Evolutionary conservation across 2,329 filamentous ascomycete genomes (phyloP).

Genomic region (Sclerotinia subarctica): DNA sequence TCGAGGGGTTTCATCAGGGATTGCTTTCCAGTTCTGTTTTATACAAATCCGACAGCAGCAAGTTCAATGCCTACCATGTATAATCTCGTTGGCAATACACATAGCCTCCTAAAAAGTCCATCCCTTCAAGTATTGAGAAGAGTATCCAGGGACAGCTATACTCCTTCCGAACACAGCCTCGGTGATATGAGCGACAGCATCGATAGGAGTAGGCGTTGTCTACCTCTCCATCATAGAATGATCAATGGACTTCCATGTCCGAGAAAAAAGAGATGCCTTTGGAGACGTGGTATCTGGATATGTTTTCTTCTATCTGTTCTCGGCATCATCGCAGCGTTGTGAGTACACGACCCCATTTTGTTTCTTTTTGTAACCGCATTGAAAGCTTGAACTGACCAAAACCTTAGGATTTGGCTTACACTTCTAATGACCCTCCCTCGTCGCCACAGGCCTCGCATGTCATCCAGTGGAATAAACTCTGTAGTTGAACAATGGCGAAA

Average conservation of each 20-base stretch:
- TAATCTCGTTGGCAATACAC: not conserved
- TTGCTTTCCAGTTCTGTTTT: not conserved
- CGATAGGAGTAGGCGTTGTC: not conserved
- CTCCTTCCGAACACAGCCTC: not conserved
- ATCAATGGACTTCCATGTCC: not conserved
- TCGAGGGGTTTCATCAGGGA: too few species aligned
- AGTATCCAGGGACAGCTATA: not conserved
- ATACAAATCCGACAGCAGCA: not conserved
- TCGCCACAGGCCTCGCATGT: not conserved
- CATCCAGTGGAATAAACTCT: not conserved
- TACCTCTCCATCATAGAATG: not conserved
- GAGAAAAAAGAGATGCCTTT: not conserved
- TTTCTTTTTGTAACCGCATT: not conserved
- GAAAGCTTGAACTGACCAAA: not conserved
- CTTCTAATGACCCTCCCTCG: not conserved
- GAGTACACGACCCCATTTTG: not conserved
- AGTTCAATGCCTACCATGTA: not conserved
- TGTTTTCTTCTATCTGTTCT: not conserved
- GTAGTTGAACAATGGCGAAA: not conserved
- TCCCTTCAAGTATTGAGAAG: not conserved
- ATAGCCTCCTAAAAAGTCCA: not conserved
- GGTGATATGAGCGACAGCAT: not conserved
- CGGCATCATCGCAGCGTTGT: conserved; percentile 1
- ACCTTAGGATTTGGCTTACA: not conserved
- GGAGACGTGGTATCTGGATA: not conserved